Percentiles rank a stretch among this genome's conserved stretches.
Evolutionary conservation across 495 filamentous ascomycete genomes (phyloP).

Genomic region (Xylaria palmicola): DNA sequence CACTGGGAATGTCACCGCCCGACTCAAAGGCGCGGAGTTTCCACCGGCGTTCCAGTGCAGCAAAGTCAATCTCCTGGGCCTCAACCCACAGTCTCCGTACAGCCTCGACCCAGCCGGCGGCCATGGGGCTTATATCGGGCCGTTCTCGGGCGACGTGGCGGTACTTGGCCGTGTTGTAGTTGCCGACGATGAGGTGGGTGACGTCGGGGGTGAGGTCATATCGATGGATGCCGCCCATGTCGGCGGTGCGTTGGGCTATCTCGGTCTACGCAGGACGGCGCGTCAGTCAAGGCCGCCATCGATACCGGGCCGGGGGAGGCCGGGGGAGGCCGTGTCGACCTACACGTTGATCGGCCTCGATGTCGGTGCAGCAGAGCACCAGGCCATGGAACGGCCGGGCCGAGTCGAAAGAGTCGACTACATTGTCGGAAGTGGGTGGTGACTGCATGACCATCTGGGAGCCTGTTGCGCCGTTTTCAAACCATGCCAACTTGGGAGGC

Average conservation of each 20-base stretch:
- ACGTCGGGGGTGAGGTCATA: constrained; percentile 94
- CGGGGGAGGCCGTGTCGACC: constrained; percentile 29
- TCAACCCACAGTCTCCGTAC: constrained; percentile 79
- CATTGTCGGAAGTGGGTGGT: constrained; percentile 19
- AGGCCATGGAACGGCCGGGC: constrained; percentile 74
- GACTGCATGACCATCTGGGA: constrained; percentile 19
- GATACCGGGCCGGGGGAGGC: too few species aligned
- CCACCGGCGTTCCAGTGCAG: constrained; percentile 48
- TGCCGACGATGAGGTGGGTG: constrained; percentile 90
- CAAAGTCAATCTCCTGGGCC: constrained; percentile 75
- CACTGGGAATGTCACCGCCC: constrained; percentile 32
- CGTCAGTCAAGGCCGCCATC: neutral
- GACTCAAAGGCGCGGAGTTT: constrained; percentile 44
- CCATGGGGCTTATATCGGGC: constrained; percentile 77
- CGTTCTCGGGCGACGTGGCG: constrained; percentile 89
- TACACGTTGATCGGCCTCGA: constrained; percentile 79
- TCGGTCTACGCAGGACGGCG: constrained; percentile 54
- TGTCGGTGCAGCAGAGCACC: constrained; percentile 88
- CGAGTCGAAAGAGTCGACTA: constrained; percentile 40
- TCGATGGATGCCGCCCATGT: constrained; percentile 85
- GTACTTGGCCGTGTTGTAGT: constrained; percentile 87
- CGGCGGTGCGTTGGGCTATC: constrained; percentile 63
- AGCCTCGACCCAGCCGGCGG: constrained; percentile 78
- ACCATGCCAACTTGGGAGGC: neutral
- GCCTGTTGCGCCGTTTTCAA: neutral